Evolutionary conservation across 192 early-diverging fungal species (phyloP).

Genomic region (Globomyces pollinis-pini): DNA sequence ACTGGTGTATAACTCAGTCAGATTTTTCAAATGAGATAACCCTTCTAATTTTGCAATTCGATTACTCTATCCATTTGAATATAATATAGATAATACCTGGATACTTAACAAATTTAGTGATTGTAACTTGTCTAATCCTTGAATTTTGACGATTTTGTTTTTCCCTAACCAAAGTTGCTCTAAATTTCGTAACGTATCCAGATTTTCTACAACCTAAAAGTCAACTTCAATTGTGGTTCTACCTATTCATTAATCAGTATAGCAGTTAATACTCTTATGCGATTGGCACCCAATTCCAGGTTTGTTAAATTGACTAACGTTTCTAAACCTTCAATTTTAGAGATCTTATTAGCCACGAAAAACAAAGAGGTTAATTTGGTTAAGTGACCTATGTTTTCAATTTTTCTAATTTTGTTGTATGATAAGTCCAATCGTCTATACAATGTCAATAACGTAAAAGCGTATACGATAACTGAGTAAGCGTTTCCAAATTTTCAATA

Average conservation of each 20-base stretch:
- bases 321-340: constrained; percentile 67
- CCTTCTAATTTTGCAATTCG: constrained; percentile 66
- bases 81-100: not conserved
- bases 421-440: constrained; percentile 73
- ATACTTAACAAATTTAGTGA: not conserved
- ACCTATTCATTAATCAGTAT: too few species aligned
- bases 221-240: constrained; percentile 31
- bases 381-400: constrained; percentile 60
- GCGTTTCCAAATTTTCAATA: constrained; percentile 55
- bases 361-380: constrained; percentile 65
- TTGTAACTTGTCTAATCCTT: constrained; percentile 62
- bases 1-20: constrained; percentile 89
- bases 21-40: constrained; percentile 41
- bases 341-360: constrained; percentile 92
- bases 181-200: constrained; percentile 71
- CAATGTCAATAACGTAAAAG: too few species aligned
- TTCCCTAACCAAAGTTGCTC: constrained; percentile 94
- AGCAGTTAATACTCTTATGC: constrained; percentile 60
- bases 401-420: constrained; percentile 87
- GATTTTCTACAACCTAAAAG: constrained; percentile 83
- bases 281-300: constrained; percentile 92
- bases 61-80: constrained; percentile 50
- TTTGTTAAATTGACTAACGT: constrained; percentile 61
- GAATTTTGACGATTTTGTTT: constrained; percentile 85
- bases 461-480: constrained; percentile 54